Evolutionary conservation across 257 asterid genomes (phyloP).

Genomic region (Solanum dulcamara): DNA sequence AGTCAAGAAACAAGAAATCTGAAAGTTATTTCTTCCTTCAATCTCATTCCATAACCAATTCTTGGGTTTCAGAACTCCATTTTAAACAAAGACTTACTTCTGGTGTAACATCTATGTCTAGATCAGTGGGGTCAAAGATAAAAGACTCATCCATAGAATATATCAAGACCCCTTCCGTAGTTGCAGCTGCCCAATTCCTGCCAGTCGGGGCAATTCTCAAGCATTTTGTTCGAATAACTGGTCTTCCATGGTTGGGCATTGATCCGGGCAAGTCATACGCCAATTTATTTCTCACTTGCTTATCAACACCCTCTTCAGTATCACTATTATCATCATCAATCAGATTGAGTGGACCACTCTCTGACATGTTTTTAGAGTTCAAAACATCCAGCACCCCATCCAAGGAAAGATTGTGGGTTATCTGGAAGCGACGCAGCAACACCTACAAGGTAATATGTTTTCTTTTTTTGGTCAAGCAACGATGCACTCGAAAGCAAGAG

Average conservation of each 20-base stretch:
- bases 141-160: slow-evolving; percentile 90
- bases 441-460: slow-evolving; percentile 34
- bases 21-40: background rate
- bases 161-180: slow-evolving; percentile 88
- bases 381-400: slow-evolving; percentile 94
- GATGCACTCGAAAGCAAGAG: background rate
- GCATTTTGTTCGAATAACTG: slow-evolving; percentile 75
- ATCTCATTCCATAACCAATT: background rate
- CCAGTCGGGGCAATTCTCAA: slow-evolving; percentile 96
- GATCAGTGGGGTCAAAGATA: slow-evolving; percentile 97
- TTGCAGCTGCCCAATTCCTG: slow-evolving; percentile 97
- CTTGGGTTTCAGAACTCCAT: background rate
- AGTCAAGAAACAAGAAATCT: background rate
- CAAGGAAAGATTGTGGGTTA: slow-evolving; percentile 70
- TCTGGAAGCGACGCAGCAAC: slow-evolving; percentile 75
- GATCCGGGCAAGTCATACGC: slow-evolving; percentile 90
- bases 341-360: slow-evolving; percentile 84
- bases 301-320: slow-evolving; percentile 77
- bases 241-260: slow-evolving; percentile 81
- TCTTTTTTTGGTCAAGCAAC: background rate
- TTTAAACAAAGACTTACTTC: slow-evolving; percentile 39
- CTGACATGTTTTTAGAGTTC: slow-evolving; percentile 92
- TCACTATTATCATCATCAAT: slow-evolving; percentile 84
- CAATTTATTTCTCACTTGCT: slow-evolving; percentile 50
- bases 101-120: slow-evolving; percentile 93